These are phyloP conservation scores for Choricystis sp. DNA, from an alignment of 139 green algal species.

Conservation along the genomic window DNA sequence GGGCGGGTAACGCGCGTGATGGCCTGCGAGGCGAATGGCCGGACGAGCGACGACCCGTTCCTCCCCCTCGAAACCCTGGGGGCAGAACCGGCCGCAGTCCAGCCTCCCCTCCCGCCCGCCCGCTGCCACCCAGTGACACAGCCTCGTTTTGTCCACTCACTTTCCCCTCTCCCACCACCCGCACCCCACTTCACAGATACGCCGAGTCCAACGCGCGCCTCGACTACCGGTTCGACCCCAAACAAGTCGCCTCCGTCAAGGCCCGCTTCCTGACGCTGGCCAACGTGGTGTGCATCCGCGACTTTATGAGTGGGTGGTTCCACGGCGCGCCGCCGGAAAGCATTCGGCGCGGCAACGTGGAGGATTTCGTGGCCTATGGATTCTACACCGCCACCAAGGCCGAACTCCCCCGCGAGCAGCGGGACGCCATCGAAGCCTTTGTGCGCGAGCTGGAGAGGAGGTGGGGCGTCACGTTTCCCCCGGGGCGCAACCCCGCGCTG, in stretches of 20 bases:
- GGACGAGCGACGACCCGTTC: no score
- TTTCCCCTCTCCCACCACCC: no score
- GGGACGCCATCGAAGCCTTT: constrained; percentile 7
- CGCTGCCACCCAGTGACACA: no score
- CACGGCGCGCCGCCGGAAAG: constrained; percentile 7
- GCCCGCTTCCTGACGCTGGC: constrained; percentile 22
- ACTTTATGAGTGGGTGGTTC: constrained; percentile 41
- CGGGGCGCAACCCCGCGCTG: constrained; percentile 13
- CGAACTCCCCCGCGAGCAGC: constrained; percentile 8
- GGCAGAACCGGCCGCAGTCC: no score
- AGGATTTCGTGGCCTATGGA: constrained; percentile 37
- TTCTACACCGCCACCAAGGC: constrained; percentile 12
- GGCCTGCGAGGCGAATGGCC: no score
- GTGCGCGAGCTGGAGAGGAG: constrained; percentile 10
- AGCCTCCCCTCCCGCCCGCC: no score
- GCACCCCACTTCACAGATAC: no score
- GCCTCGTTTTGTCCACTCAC: no score
- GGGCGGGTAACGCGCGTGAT: no score
- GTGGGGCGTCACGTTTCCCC: constrained; percentile 21
- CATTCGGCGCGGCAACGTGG: constrained; percentile 14
- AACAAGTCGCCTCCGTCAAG: constrained; percentile 1
- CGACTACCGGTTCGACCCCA: neutral
- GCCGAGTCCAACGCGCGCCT: neutral
- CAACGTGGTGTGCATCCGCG: constrained; percentile 17
- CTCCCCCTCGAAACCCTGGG: no score